Percentiles rank a stretch among this genome's conserved stretches.
phyloP scores from a whole-genome alignment of 2,329 filamentous ascomycete genomes.

The Apiospora saccharicola region DNA sequence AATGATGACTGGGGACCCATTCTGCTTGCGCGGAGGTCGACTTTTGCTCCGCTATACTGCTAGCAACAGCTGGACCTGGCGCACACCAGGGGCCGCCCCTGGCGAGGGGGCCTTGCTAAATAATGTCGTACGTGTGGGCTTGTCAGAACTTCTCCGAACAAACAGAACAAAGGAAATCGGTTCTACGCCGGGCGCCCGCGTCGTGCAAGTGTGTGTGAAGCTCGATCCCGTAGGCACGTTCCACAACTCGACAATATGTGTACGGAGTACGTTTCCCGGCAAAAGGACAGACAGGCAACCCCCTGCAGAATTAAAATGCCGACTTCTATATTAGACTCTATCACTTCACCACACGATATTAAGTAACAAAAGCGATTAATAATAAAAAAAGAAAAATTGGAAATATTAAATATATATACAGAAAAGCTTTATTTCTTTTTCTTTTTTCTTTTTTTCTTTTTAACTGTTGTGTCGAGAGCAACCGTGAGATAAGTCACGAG shows the following conservation, averaged over 20 bases:
- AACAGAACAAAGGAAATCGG: background rate
- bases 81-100: background rate
- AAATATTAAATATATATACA: too few relatives aligned
- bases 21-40: background rate
- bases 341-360: too few relatives aligned
- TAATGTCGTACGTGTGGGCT: slow-evolving; percentile 3
- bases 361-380: too few relatives aligned
- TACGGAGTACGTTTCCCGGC: background rate
- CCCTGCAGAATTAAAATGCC: too few relatives aligned
- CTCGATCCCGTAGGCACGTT: background rate
- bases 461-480: too few relatives aligned
- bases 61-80: background rate
- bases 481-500: too few relatives aligned
- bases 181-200: background rate
- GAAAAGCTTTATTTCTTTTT: too few relatives aligned
- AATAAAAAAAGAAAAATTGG: too few relatives aligned
- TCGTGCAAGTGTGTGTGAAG: too few relatives aligned
- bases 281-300: background rate
- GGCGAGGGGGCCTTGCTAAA: background rate
- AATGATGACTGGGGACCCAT: background rate
- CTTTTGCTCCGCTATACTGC: background rate
- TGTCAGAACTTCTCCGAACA: slow-evolving; percentile 1
- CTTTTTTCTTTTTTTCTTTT: too few relatives aligned
- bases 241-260: background rate
- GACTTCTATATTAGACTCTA: too few relatives aligned